Evolutionary conservation across 495 filamentous ascomycete species (phyloP).

Genomic region (Paragyromitra xinjiangensis): DNA sequence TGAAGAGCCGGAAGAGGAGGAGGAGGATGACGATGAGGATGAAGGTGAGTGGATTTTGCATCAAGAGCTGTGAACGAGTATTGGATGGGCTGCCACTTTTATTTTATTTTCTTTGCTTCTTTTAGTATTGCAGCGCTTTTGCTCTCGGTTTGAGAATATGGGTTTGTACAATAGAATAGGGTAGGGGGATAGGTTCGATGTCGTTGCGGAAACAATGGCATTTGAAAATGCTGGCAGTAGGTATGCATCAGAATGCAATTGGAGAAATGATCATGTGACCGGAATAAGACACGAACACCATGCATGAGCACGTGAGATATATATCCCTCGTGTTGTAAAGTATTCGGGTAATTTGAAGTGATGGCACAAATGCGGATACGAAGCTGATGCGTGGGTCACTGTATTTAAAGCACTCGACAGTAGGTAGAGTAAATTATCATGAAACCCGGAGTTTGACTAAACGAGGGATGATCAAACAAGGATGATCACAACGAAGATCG

Average conservation of each 20-base stretch:
- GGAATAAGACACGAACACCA: not conserved
- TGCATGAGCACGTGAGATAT: not conserved
- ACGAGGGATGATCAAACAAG: constrained; percentile 27
- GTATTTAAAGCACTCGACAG: constrained; percentile 4
- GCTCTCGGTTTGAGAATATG: constrained; percentile 16
- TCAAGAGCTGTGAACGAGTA: constrained; percentile 32
- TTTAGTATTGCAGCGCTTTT: constrained; percentile 8
- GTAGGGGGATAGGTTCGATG: not conserved
- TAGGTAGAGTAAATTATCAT: constrained; percentile 20
- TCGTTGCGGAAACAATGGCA: not conserved
- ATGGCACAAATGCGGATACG: constrained; percentile 4
- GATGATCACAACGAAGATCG: constrained; percentile 20
- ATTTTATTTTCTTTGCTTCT: not conserved
- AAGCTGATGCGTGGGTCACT: not conserved
- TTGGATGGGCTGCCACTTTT: not conserved
- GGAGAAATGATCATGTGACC: constrained; percentile 18
- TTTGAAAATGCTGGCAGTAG: not conserved
- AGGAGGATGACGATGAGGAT: constrained; percentile 23
- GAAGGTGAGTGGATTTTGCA: constrained; percentile 9
- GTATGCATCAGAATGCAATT: not conserved
- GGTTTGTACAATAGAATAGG: constrained; percentile 6
- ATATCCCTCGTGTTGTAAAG: not conserved
- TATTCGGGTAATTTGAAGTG: not conserved
- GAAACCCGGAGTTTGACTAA: constrained; percentile 23
- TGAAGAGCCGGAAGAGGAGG: constrained; percentile 19